A percentile compares a stretch with the other conserved stretches of the same genome.
Conservation (phyloP, 768 basidiomycete genomes). For the Pisolithus microcarpus region DNA sequence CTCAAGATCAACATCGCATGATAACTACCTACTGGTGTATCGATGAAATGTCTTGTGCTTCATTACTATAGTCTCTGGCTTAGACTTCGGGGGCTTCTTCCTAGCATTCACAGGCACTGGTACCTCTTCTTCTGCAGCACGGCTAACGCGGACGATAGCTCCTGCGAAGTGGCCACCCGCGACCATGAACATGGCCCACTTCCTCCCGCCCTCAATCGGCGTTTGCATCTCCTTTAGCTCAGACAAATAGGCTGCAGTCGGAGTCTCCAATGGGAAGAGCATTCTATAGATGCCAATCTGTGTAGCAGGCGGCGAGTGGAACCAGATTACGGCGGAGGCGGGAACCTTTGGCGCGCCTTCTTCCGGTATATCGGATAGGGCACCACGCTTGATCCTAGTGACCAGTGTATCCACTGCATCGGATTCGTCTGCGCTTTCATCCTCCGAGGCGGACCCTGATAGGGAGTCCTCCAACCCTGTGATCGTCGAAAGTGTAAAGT, state of each 20-base stretch:
- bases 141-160: constrained; percentile 69
- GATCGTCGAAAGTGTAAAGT: not conserved
- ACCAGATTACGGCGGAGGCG: constrained; percentile 79
- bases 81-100: constrained; percentile 57
- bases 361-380: constrained; percentile 43
- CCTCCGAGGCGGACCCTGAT: constrained; percentile 83
- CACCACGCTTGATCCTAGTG: constrained; percentile 45
- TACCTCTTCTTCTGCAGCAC: constrained; percentile 36
- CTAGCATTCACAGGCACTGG: constrained; percentile 36
- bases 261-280: constrained; percentile 49
- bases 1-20: not conserved
- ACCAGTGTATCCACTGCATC: constrained; percentile 64
- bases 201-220: constrained; percentile 47
- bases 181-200: constrained; percentile 93
- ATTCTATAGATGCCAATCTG: constrained; percentile 86
- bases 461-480: constrained; percentile 78
- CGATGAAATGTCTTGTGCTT: constrained; percentile 95
- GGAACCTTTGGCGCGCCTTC: constrained; percentile 32
- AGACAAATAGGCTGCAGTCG: constrained; percentile 43
- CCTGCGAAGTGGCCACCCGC: constrained; percentile 99
- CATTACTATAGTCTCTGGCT: constrained; percentile 74
- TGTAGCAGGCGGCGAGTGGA: constrained; percentile 77
- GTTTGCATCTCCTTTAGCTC: constrained; percentile 64
- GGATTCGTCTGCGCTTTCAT: constrained; percentile 51
- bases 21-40: constrained; percentile 76